Evolutionary conservation across 2,329 filamentous ascomycete species (phyloP).

Genomic region (Fusarium haematococcum): DNA sequence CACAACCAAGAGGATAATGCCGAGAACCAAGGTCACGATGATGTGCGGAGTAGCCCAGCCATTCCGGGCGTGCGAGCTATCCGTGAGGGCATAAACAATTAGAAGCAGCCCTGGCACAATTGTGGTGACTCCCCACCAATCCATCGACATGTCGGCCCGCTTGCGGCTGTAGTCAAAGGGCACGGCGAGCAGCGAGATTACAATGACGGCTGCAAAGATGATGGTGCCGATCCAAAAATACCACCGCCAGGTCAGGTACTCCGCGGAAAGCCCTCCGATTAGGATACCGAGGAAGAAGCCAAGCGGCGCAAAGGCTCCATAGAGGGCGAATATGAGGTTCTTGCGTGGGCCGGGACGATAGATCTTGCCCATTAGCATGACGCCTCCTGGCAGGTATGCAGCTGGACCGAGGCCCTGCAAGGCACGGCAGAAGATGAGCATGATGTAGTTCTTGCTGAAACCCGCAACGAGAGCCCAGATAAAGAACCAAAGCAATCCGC

Average conservation of each 20-base stretch:
- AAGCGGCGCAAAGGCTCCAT: conserved; percentile 67
- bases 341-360: conserved; percentile 79
- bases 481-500: conserved; percentile 72
- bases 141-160: conserved; percentile 59
- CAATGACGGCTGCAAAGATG: conserved; percentile 59
- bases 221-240: conserved; percentile 75
- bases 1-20: conserved; percentile 61
- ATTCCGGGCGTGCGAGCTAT: conserved; percentile 70
- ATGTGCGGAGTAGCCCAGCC: conserved; percentile 77
- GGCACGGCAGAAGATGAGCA: conserved; percentile 80
- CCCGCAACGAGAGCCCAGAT: conserved; percentile 77
- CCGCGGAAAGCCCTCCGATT: conserved; percentile 70
- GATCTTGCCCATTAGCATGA: conserved; percentile 75
- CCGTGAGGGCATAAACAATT: conserved; percentile 75
- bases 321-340: conserved; percentile 73
- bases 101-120: conserved; percentile 70
- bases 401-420: conserved; percentile 80
- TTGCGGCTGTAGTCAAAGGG: conserved; percentile 49
- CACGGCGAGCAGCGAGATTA: conserved; percentile 56
- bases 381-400: conserved; percentile 76
- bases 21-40: conserved; percentile 68
- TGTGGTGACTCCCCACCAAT: conserved; percentile 68
- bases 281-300: conserved; percentile 76
- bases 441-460: conserved; percentile 74
- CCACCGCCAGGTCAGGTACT: conserved; percentile 73